Base-by-base conservation (phyloP, 1,284 basidiomycete genomes). In the Ganoderma lingzhi region DNA sequence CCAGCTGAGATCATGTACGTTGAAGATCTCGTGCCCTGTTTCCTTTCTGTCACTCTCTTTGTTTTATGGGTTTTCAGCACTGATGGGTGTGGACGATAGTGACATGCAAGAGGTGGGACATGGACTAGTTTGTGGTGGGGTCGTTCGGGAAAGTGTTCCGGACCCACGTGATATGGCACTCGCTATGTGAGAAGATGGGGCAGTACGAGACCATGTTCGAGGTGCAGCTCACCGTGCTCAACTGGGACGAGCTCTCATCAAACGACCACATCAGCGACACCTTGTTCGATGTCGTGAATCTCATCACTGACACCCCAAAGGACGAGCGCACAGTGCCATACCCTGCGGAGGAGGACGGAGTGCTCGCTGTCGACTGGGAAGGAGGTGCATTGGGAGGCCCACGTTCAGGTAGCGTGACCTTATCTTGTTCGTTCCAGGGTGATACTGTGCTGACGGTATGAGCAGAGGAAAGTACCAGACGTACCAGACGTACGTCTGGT, bases 121-220 rank as follows among this genome's bases (percentile, higher is more conserved):
- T 99, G 96, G 96, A 99, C 76, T 96, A 96, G 0, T 99, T 98
- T 77, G 94, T 96, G 17, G 96, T 99, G 73, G 89, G 97, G 73
- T 96, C 95, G 2, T 99, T 99, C 74, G 95, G 96, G 82, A 98
- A 98, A 81, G 95, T 99, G 12, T 99, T 98, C 83, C 88, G 97
- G 3, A 98, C 96, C 0, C 91, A 96, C 59, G 92, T 96, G 37
- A 93, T 96, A 70, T 88, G 95, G 10, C 95, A 97, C 79, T 93
- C 91, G 15, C 88, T 96, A 0, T 99, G 97, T 74, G 96, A 99
- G 82, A 97, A 97, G 80, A 85, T 99, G 4, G 89, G 95, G 32
- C 85, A 92, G 8, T 95, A 96, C 76, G 97, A 99, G 79, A 89
- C 88, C 12, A 78, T 86, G 1, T 95, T 90, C 84, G 89, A 91